Evolutionary conservation across 139 green algal genomes (phyloP).

Genomic region (Micromonas commoda): DNA sequence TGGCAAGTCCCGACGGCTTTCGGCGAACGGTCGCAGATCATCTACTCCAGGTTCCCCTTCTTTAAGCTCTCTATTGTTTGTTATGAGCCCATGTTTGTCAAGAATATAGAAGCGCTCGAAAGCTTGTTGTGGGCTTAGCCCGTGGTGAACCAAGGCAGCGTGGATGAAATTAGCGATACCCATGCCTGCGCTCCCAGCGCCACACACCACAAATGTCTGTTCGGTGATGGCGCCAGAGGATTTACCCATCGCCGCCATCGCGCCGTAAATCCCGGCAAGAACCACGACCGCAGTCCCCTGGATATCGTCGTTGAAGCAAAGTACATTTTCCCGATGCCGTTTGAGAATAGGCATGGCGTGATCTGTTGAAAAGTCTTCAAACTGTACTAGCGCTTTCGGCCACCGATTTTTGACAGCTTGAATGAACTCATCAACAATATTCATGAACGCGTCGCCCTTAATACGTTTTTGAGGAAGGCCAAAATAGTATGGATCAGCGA

Average conservation of each 20-base stretch:
- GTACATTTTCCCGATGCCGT: slow-evolving; percentile 53
- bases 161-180: slow-evolving; percentile 57
- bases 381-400: slow-evolving; percentile 61
- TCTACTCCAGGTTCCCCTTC: background rate
- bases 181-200: slow-evolving; percentile 65
- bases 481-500: slow-evolving; percentile 60
- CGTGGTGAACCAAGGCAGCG: slow-evolving; percentile 39
- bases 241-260: slow-evolving; percentile 24
- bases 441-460: slow-evolving; percentile 44
- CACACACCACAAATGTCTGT: slow-evolving; percentile 33
- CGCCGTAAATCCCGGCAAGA: slow-evolving; percentile 57
- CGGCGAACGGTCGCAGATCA: background rate
- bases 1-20: background rate
- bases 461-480: slow-evolving; percentile 59
- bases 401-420: slow-evolving; percentile 52
- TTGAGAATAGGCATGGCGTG: slow-evolving; percentile 54
- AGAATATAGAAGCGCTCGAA: slow-evolving; percentile 59
- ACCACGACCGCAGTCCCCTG: slow-evolving; percentile 59
- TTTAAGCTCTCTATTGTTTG: slow-evolving; percentile 5
- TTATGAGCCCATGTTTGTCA: slow-evolving; percentile 59
- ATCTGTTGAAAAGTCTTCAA: slow-evolving; percentile 66
- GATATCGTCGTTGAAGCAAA: slow-evolving; percentile 73
- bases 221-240: slow-evolving; percentile 9
- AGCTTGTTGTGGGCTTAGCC: slow-evolving; percentile 47
- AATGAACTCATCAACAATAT: slow-evolving; percentile 65